Conservation (phyloP, 148 eudicot species). For the Spergularia marina region DNA sequence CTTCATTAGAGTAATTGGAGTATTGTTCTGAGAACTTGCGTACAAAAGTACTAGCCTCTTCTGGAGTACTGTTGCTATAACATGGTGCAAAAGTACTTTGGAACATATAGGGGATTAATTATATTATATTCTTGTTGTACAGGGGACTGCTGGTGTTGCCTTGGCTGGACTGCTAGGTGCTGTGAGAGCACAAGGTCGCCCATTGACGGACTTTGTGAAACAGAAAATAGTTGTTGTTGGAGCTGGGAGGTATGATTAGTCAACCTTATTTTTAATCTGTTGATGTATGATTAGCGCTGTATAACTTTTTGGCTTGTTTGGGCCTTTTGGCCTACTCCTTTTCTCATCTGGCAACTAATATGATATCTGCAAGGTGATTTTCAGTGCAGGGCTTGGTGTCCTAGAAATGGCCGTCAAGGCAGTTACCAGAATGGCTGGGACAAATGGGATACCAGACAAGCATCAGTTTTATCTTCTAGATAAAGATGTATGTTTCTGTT, state of each 20-base stretch:
- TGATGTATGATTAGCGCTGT: not conserved
- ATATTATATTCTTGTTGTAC: slow-evolving; percentile 5
- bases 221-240: slow-evolving; percentile 95
- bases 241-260: slow-evolving; percentile 77
- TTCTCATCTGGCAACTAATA: slow-evolving; percentile 5
- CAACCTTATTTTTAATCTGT: not conserved
- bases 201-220: slow-evolving; percentile 77
- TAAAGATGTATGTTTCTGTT: slow-evolving; percentile 62
- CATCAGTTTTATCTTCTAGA: slow-evolving; percentile 89
- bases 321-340: not conserved
- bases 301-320: not conserved
- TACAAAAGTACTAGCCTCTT: not conserved
- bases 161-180: slow-evolving; percentile 93
- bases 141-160: slow-evolving; percentile 99
- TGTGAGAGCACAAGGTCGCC: slow-evolving; percentile 94
- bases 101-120: not conserved
- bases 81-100: not conserved
- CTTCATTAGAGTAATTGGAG: slow-evolving; percentile 5
- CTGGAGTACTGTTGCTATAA: slow-evolving; percentile 1
- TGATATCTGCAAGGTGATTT: slow-evolving; percentile 27
- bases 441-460: slow-evolving; percentile 41
- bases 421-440: slow-evolving; percentile 73
- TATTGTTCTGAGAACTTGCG: not conserved
- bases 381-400: slow-evolving; percentile 99
- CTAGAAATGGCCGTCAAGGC: slow-evolving; percentile 88